phyloP scores from a whole-genome alignment of 2,329 filamentous ascomycete species.

The Cryoendolithus antarcticus region DNA sequence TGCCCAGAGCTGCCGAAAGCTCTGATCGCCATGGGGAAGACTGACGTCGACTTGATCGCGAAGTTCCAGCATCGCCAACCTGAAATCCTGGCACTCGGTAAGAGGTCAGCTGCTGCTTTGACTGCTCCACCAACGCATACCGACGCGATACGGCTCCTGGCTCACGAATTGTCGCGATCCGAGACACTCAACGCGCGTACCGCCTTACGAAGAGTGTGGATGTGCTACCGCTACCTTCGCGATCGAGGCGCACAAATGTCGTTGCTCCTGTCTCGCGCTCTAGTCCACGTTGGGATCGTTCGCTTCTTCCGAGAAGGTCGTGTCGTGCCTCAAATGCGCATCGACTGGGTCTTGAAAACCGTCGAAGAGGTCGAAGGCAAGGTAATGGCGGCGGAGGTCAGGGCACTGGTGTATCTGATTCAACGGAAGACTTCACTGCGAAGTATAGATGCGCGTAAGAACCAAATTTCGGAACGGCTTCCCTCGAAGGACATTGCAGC shows the following conservation, averaged over 20 bases:
- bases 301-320: constrained; percentile 28
- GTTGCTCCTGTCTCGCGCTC: constrained; percentile 32
- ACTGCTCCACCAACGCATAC: constrained; percentile 25
- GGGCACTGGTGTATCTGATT: no score
- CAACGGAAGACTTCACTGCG: no score
- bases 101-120: constrained; percentile 1
- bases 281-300: constrained; percentile 39
- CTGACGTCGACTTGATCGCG: background rate
- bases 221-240: constrained; percentile 34
- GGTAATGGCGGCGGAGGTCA: no score
- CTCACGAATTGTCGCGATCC: constrained; percentile 30
- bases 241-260: constrained; percentile 30
- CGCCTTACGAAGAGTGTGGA: constrained; percentile 34
- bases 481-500: no score
- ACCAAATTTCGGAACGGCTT: no score
- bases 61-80: constrained; percentile 9
- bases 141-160: constrained; percentile 33
- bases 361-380: no score
- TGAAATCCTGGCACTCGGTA: constrained; percentile 6
- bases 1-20: constrained; percentile 12
- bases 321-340: constrained; percentile 13
- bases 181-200: constrained; percentile 25
- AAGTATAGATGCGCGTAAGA: no score
- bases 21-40: constrained; percentile 6
- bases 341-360: no score